Percentiles rank a stretch among this genome's conserved stretches.
phyloP scores from a whole-genome alignment of 208 protist species.

The Blechomonas ayalai region DNA sequence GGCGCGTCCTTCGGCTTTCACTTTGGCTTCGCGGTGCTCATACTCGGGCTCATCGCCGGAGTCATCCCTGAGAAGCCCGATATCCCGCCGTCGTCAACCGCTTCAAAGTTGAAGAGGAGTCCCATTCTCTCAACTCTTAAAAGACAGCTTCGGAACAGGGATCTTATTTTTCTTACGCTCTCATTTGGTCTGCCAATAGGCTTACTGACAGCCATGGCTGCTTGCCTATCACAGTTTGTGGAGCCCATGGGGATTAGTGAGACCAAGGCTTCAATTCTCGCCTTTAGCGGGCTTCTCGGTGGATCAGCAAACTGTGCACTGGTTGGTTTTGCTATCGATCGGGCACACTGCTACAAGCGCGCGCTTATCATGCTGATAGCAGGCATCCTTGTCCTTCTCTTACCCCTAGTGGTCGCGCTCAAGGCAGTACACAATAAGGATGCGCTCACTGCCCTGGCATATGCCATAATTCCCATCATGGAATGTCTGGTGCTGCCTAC shows the following conservation, averaged over 20 bases:
- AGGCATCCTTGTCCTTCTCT: slow-evolving; percentile 8
- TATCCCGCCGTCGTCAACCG: slow-evolving; percentile 19
- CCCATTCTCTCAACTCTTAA: slow-evolving; percentile 5
- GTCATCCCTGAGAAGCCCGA: slow-evolving; percentile 17
- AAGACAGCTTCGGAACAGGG: slow-evolving; percentile 12
- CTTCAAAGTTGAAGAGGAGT: slow-evolving; percentile 3
- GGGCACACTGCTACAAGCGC: slow-evolving; percentile 24
- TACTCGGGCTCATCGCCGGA: slow-evolving; percentile 9
- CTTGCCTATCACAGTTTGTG: slow-evolving; percentile 32
- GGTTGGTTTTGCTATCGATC: slow-evolving; percentile 21
- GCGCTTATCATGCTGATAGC: slow-evolving; percentile 9
- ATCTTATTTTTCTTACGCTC: slow-evolving; percentile 21
- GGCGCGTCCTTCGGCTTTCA: slow-evolving; percentile 21
- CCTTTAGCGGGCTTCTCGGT: slow-evolving; percentile 33
- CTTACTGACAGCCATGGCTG: slow-evolving; percentile 23
- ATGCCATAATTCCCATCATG: slow-evolving; percentile 28
- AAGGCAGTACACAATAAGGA: slow-evolving; percentile 3
- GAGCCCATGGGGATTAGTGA: slow-evolving; percentile 37
- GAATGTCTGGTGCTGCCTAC: slow-evolving; percentile 29
- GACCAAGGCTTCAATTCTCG: slow-evolving; percentile 21
- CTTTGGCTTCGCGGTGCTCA: slow-evolving; percentile 14
- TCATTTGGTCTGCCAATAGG: slow-evolving; percentile 33
- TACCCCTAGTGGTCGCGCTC: slow-evolving; percentile 4
- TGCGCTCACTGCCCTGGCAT: slow-evolving; percentile 5
- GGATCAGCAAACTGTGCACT: slow-evolving; percentile 25